Evolutionary conservation across 78 protist genomes (phyloP).

Genomic region (Neovahlkampfia damariscottae): DNA sequence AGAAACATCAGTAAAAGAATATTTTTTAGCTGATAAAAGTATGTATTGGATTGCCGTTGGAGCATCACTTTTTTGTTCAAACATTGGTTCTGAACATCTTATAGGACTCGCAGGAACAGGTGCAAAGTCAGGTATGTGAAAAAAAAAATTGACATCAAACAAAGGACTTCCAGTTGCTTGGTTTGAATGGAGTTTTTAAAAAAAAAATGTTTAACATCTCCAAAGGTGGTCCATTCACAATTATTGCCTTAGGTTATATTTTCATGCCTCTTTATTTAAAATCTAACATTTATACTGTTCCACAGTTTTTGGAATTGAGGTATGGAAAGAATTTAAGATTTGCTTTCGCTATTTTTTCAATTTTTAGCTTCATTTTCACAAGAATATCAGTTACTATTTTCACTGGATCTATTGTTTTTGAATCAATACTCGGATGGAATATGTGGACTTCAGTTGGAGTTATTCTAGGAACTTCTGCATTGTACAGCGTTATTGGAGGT

Average conservation of each 20-base stretch:
- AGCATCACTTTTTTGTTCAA: neutral
- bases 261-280: slow-evolving; percentile 22
- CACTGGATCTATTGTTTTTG: slow-evolving; percentile 22
- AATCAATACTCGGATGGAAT: slow-evolving; percentile 17
- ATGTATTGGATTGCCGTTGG: neutral
- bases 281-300: slow-evolving; percentile 7
- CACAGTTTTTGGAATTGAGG: slow-evolving; percentile 27
- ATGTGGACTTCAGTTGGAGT: neutral
- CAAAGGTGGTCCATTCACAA: too few species aligned
- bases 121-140: too few species aligned
- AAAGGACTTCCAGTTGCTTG: too few species aligned
- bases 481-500: slow-evolving; percentile 33
- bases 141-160: too few species aligned
- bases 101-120: neutral
- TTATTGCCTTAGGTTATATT: slow-evolving; percentile 22
- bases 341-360: neutral
- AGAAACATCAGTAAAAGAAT: neutral
- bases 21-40: neutral
- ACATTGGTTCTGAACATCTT: neutral
- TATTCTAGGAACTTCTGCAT: slow-evolving; percentile 12
- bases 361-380: slow-evolving; percentile 27
- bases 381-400: slow-evolving; percentile 25
- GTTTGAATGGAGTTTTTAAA: too few species aligned
- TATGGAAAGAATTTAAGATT: neutral
- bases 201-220: too few species aligned